Base-by-base conservation (phyloP, 2,329 filamentous ascomycete genomes). In the Xylogone sp. region DNA sequence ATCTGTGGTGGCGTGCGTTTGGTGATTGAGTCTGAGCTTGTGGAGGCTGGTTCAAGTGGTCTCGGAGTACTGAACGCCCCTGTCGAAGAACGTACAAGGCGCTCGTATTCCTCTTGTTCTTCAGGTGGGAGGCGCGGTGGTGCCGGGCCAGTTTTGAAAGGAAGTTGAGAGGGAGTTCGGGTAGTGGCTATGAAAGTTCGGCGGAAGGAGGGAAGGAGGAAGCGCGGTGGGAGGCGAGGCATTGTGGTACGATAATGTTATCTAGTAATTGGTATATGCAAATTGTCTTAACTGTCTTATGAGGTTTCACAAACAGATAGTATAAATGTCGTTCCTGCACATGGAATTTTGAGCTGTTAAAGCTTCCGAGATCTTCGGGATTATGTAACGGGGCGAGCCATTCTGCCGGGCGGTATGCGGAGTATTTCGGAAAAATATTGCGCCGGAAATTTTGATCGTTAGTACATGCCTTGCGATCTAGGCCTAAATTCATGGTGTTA, bases 71-170 rank as follows among this genome's bases (percentile, higher is more conserved):
- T 94, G 72, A 82, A 97, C 56, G 72, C 94, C 56, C 79, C 90
- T 58, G 83, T 95, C 59, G 75, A 96, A 66, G 78, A 77, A 60
- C 82, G 82, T 67, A 97, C 91, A 3, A 97, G 86, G 42, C 84
- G 80, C 71, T 97, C 92, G 68, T 94, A 96, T 58, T 95, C 82
- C 67, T 91, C 89, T 75, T 97, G 92, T 61, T 96, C 86, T 69
- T 89, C 84, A 62, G 90, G 84, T 6, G 93, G 90, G 10, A 97
- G 88, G 46, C 90, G 88, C 0, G 90, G 92, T 16, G 94, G 94
- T 7, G 89, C 73, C 21, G 93, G 89, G 12, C 75, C 75, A 18
- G 73, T 64, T 50, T 71, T 67, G 70, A 78, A 81, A 5, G 34
- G 34, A 16, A 13, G 10, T 16, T 18, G 12, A 59, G 64, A 58